Evolutionary conservation across 148 eudicot genomes (phyloP).

Genomic region (Fagopyrum esculentum): DNA sequence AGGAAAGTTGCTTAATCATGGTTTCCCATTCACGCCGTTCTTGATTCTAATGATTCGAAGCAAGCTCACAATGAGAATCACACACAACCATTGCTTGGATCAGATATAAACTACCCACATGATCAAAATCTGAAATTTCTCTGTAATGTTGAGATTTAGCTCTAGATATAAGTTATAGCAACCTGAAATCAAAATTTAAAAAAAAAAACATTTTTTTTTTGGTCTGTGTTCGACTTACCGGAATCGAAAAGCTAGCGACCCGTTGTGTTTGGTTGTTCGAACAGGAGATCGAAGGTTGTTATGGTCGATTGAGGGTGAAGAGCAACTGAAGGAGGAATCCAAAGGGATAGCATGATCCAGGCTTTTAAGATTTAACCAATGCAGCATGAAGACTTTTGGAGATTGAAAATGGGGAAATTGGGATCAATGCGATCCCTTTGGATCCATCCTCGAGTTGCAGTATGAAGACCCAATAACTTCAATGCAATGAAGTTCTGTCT

Average conservation of each 20-base stretch:
- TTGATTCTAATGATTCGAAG: background rate
- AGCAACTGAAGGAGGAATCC: constrained; percentile 15
- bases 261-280: background rate
- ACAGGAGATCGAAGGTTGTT: background rate
- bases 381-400: background rate
- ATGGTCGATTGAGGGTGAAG: background rate
- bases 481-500: background rate
- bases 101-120: background rate
- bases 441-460: constrained; percentile 16
- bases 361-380: background rate
- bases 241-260: constrained; percentile 1
- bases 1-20: background rate
- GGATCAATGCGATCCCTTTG: constrained; percentile 22
- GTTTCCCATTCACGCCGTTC: background rate
- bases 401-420: background rate
- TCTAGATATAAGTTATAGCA: background rate
- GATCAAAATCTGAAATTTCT: background rate
- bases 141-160: background rate
- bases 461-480: background rate
- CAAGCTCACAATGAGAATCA: background rate
- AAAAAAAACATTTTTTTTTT: background rate
- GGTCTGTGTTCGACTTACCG: background rate
- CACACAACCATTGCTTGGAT: background rate
- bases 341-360: constrained; percentile 17
- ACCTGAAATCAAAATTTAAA: background rate